Base-by-base conservation (phyloP, 768 basidiomycete genomes). In the Paxillus rubicundulus region DNA sequence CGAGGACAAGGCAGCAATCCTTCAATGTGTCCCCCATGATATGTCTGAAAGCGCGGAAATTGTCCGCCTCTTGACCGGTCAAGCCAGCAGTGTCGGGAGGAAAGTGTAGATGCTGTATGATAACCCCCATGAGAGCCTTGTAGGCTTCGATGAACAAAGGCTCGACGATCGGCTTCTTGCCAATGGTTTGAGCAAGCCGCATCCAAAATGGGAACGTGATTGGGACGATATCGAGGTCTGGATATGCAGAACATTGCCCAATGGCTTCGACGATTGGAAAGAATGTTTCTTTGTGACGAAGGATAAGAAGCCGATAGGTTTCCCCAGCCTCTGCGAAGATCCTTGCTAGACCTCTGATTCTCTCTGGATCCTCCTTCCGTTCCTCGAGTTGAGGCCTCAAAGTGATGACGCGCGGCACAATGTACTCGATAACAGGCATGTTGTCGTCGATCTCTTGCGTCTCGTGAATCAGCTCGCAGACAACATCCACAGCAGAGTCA, bases 151-250 rank as follows among this genome's bases (percentile, higher is more conserved):
- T 60, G 62, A 98, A 87, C 37, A 89, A 74, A n/a, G 85, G 85
- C 0, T 87, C 78, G 12, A 91, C 81, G 0, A 82, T 79, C 0
- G 82, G 70, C 58, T 78, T 83, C 72, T 92, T 94, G 47, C 86
- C 85, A 21, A 98, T 83, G 49, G 82, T 86, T 63, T 91, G 87
- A n/a, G 94, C 89, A 33, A 99, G 85, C 16, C 89, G 86, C 84
- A 92, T 94, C 97, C 97, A 99, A 77, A 99, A 98, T 27, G 88
- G 85, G 76, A 98, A 98, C 10, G 97, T 98, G 70, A 98, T 95
- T 4, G 89, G 91, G 27, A 97, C 95, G 63, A 98, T 89, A 65
- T 98, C 97, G 52, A 98, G 85, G 66, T 98, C 93, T 14, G 81
- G 81, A 72, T 91, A 96, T 2, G 91, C 90, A 13, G 97, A 88